Percentiles rank a stretch among this genome's conserved stretches.
phyloP scores from a whole-genome alignment of 2,329 filamentous ascomycete genomes.

The Fusarium foetens region DNA sequence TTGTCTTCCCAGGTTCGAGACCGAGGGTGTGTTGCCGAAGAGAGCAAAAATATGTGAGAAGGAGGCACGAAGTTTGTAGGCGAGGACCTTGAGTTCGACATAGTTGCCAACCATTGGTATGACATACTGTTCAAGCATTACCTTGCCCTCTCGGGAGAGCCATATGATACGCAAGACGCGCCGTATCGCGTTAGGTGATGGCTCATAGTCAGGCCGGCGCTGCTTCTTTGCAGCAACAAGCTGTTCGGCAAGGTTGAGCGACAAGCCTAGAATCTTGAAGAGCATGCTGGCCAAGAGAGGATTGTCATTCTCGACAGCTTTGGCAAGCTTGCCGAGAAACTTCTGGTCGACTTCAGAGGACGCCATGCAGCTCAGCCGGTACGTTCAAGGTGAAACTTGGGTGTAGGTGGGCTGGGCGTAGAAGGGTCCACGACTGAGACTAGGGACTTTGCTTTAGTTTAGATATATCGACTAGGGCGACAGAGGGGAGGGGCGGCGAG shows the following conservation, averaged over 20 bases:
- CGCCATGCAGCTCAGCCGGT: slow-evolving; percentile 72
- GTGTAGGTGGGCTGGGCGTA: slow-evolving; percentile 28
- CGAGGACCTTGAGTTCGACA: slow-evolving; percentile 86
- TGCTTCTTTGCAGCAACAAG: slow-evolving; percentile 85
- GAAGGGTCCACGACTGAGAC: slow-evolving; percentile 32
- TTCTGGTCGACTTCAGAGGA: slow-evolving; percentile 98
- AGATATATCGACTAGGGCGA: slow-evolving; percentile 34
- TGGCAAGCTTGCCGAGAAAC: slow-evolving; percentile 89
- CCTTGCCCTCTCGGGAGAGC: slow-evolving; percentile 90
- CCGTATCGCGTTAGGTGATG: slow-evolving; percentile 81
- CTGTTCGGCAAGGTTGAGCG: slow-evolving; percentile 85
- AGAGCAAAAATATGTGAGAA: slow-evolving; percentile 98
- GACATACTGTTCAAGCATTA: slow-evolving; percentile 88
- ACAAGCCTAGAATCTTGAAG: slow-evolving; percentile 91
- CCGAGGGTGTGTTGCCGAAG: slow-evolving; percentile 89
- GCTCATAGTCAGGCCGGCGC: slow-evolving; percentile 81
- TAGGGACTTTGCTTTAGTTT: slow-evolving; percentile 37
- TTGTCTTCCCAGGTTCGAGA: slow-evolving; percentile 69
- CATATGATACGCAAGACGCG: slow-evolving; percentile 91
- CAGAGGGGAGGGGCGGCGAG: slow-evolving; percentile 33
- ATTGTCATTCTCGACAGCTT: slow-evolving; percentile 79
- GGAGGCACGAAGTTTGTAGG: slow-evolving; percentile 90
- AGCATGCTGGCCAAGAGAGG: slow-evolving; percentile 83
- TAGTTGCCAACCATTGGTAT: slow-evolving; percentile 83
- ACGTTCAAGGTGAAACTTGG: slow-evolving; percentile 15